A percentile compares a stretch with the other conserved stretches of the same genome.
phyloP scores from a whole-genome alignment of 2,329 filamentous ascomycete genomes.

The Xylariales sp. region DNA sequence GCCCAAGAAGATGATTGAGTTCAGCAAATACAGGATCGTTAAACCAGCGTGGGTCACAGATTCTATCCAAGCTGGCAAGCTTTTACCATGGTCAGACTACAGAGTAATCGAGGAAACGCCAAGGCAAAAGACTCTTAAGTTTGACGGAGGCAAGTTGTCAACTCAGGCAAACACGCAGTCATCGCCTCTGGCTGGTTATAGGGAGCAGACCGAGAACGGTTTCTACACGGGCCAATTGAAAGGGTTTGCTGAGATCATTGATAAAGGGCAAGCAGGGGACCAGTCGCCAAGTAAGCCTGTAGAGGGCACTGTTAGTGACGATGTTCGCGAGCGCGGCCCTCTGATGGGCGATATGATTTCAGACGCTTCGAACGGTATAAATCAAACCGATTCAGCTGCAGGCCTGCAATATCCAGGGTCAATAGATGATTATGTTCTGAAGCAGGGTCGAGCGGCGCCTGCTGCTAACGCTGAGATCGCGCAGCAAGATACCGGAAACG shows the following conservation, averaged over 20 bases:
- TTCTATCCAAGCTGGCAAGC: conserved; percentile 72
- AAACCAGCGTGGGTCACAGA: conserved; percentile 94
- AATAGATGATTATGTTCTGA: too few species aligned
- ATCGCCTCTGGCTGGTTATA: conserved; percentile 57
- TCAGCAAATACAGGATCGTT: conserved; percentile 81
- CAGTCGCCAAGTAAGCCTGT: conserved; percentile 1
- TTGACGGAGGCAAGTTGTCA: conserved; percentile 57
- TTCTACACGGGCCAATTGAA: conserved; percentile 76
- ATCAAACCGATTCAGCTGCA: background rate
- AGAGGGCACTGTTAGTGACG: background rate
- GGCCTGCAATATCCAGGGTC: too few species aligned
- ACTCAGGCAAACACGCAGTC: conserved; percentile 58
- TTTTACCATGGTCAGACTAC: conserved; percentile 84
- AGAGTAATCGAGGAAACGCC: conserved; percentile 80
- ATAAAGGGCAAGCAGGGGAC: conserved; percentile 11
- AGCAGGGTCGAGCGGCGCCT: background rate
- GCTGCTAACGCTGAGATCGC: background rate
- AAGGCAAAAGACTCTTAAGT: conserved; percentile 70
- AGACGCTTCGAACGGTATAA: background rate
- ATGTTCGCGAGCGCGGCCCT: background rate
- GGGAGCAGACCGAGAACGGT: conserved; percentile 74
- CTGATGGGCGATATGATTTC: background rate
- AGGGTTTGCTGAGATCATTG: conserved; percentile 19
- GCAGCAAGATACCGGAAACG: background rate
- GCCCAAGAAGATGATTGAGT: conserved; percentile 89